Percentiles rank a stretch among this genome's conserved stretches.
Evolutionary conservation across 805 yeast species (phyloP).

Genomic region (Candida yuanshanica): DNA sequence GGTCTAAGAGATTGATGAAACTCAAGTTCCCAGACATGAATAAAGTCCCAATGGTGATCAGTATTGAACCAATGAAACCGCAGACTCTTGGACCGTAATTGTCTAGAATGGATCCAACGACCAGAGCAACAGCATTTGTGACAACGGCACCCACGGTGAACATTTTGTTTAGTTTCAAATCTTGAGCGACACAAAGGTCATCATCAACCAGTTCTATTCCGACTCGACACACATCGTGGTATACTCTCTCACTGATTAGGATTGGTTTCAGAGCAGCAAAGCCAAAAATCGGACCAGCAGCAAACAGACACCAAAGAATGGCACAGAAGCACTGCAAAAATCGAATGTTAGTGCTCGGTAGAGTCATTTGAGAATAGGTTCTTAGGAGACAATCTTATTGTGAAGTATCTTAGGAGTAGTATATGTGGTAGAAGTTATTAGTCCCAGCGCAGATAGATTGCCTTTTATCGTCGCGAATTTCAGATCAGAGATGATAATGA

Average conservation of each 20-base stretch:
- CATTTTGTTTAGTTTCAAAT: conserved; percentile 71
- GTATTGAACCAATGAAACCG: conserved; percentile 64
- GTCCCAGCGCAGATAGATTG: too few relatives aligned
- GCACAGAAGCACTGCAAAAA: conserved; percentile 62
- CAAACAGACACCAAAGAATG: conserved; percentile 77
- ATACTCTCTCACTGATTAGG: conserved; percentile 70
- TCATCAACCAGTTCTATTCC: conserved; percentile 3
- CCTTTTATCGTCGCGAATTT: too few relatives aligned
- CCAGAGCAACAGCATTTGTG: conserved; percentile 76
- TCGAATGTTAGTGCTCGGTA: conserved; percentile 4
- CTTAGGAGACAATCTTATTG: neutral
- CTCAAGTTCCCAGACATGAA: conserved; percentile 37
- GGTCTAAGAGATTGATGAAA: conserved; percentile 38
- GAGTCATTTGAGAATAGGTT: neutral
- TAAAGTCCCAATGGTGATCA: conserved; percentile 52
- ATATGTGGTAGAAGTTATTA: too few relatives aligned
- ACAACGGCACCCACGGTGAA: conserved; percentile 84
- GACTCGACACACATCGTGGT: conserved; percentile 50
- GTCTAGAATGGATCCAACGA: conserved; percentile 80
- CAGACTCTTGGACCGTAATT: conserved; percentile 73
- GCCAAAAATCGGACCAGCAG: conserved; percentile 94
- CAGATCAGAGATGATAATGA: too few relatives aligned
- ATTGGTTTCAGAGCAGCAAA: conserved; percentile 93
- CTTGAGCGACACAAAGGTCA: conserved; percentile 65
- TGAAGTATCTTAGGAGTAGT: too few relatives aligned